Percentiles rank a stretch among this genome's conserved stretches.
Conservation (phyloP, 2,329 filamentous ascomycete genomes). For the Ciborinia camelliae region DNA sequence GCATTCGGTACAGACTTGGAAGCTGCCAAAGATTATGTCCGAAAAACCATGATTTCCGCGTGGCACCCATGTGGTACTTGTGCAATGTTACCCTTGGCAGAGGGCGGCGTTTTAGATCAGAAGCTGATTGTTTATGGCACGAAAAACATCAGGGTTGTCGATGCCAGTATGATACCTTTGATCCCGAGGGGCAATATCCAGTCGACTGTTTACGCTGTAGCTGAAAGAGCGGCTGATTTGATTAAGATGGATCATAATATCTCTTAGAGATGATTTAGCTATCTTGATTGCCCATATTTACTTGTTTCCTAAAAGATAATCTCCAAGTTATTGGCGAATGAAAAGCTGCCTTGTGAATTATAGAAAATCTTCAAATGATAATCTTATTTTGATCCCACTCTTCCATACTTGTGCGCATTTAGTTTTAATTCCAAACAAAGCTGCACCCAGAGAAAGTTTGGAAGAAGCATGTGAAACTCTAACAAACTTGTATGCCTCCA, state of each 20-base stretch:
- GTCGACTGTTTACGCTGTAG: constrained; percentile 24
- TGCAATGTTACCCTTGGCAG: constrained; percentile 23
- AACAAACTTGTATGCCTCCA: too few species aligned
- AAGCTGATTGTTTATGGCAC: constrained; percentile 25
- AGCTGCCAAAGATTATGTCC: constrained; percentile 1
- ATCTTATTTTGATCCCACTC: background rate
- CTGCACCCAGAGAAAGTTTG: background rate
- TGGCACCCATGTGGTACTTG: constrained; percentile 26
- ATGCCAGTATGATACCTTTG: constrained; percentile 29
- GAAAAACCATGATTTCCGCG: background rate
- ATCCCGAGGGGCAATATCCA: constrained; percentile 21
- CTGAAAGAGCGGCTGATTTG: constrained; percentile 25
- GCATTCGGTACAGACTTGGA: constrained; percentile 1
- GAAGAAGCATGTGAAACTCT: background rate
- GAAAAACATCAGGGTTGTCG: constrained; percentile 23
- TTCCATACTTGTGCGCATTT: background rate
- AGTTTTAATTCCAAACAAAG: background rate
- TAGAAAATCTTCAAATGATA: background rate
- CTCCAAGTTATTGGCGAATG: background rate
- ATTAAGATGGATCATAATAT: constrained; percentile 11
- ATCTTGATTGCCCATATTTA: background rate
- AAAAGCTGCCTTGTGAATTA: background rate
- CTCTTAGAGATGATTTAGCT: background rate
- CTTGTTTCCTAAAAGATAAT: background rate
- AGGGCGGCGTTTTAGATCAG: constrained; percentile 25